A percentile compares a stretch with the other conserved stretches of the same genome.
These are phyloP conservation scores for Nymphaea colorata DNA, from an alignment of 164 flowering plant genomes.

Conservation along the genomic window DNA sequence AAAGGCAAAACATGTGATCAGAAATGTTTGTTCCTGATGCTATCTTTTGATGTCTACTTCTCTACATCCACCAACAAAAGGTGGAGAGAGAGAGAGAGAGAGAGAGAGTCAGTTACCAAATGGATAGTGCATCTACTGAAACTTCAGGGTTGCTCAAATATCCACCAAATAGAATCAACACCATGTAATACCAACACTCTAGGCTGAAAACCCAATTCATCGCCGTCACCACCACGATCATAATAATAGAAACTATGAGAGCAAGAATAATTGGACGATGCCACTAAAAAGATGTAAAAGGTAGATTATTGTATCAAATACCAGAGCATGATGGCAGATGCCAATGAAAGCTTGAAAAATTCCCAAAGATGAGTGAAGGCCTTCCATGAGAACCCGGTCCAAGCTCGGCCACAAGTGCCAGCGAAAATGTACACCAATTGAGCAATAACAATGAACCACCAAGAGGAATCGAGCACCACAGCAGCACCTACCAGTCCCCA, in stretches of 20 bases:
- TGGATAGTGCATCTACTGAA: conserved; percentile 9
- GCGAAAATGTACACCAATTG: conserved; percentile 45
- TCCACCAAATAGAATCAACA: conserved; percentile 10
- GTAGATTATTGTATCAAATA: conserved; percentile 4
- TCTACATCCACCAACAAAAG: too few relatives aligned
- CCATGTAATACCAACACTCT: conserved; percentile 12
- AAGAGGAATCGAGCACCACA: conserved; percentile 46
- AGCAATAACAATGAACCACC: conserved; percentile 57
- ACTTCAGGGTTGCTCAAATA: conserved; percentile 7
- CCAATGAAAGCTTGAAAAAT: conserved; percentile 52
- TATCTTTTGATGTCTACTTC: too few relatives aligned
- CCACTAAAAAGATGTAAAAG: not conserved
- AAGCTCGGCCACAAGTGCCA: conserved; percentile 52
- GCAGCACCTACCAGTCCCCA: conserved; percentile 83
- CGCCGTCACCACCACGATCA: not conserved
- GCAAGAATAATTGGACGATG: not conserved
- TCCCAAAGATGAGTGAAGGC: conserved; percentile 58
- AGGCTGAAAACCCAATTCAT: conserved; percentile 2
- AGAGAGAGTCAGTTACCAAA: conserved; percentile 2
- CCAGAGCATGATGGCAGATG: conserved; percentile 83
- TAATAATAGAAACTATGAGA: not conserved
- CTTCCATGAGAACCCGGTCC: conserved; percentile 64
- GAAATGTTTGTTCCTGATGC: too few relatives aligned
- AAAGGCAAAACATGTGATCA: too few relatives aligned
- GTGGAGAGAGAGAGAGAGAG: too few relatives aligned